Conservation (phyloP, 805 yeast genomes). For the Lipomyces sp. region DNA sequence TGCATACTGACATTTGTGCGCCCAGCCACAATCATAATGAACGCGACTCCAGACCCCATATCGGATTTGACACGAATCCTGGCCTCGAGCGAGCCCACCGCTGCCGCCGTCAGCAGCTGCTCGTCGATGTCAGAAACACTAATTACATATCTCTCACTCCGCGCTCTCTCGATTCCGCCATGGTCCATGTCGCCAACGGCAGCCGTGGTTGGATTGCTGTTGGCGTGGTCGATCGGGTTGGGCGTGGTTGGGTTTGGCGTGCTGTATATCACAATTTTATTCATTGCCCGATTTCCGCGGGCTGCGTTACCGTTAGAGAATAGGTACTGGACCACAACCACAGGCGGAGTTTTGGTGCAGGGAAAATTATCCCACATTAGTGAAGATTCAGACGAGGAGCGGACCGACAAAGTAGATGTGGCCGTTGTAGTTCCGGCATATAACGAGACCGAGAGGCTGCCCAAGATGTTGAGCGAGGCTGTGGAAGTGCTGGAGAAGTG, state of each 20-base stretch:
- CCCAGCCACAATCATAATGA: background rate
- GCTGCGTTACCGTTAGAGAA: conserved; percentile 24
- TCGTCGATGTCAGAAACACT: background rate
- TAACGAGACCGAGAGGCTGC: conserved; percentile 78
- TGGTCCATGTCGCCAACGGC: background rate
- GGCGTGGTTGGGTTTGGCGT: background rate
- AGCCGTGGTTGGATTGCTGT: background rate
- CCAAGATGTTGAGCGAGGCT: conserved; percentile 72
- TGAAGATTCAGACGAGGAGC: conserved; percentile 1
- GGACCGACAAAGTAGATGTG: conserved; percentile 52
- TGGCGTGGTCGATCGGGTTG: conserved; percentile 11
- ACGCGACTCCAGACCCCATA: background rate
- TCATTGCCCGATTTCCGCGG: conserved; percentile 35
- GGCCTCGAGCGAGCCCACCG: background rate
- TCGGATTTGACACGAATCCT: background rate
- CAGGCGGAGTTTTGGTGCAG: conserved; percentile 12
- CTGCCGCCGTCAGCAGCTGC: conserved; percentile 1
- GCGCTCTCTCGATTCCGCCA: background rate
- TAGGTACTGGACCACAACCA: conserved; percentile 16
- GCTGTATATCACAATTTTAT: conserved; percentile 10
- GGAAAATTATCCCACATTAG: conserved; percentile 10
- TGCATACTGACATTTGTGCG: background rate
- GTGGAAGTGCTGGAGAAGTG: conserved; percentile 28
- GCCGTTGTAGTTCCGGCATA: conserved; percentile 92
- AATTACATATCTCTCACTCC: conserved; percentile 1